Evolutionary conservation across 441 rosid species (phyloP).

Genomic region (Euphorbia schlechtendalii): DNA sequence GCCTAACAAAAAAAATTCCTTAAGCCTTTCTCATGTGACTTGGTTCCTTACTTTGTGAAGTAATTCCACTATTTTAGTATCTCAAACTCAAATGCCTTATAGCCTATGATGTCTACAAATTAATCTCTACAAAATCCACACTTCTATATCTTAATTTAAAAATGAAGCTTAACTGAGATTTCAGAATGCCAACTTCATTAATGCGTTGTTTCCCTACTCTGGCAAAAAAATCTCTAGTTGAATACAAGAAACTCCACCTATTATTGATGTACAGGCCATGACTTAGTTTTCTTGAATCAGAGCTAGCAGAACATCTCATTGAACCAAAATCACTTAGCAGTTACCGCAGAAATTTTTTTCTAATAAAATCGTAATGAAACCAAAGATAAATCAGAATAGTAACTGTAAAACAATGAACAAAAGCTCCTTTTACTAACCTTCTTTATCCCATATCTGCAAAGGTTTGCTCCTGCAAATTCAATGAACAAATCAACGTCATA

Average conservation of each 20-base stretch:
- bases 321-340: not conserved
- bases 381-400: no score
- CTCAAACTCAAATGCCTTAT: not conserved
- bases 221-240: not conserved
- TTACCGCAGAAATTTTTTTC: not conserved
- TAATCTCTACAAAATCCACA: not conserved
- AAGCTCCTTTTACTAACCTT: slow-evolving; percentile 40
- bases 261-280: not conserved
- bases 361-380: not conserved
- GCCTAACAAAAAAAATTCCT: not conserved
- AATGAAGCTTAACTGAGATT: not conserved
- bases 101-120: not conserved
- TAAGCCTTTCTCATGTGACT: not conserved
- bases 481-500: not conserved
- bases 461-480: slow-evolving; percentile 71
- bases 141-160: not conserved
- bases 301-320: not conserved
- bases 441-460: slow-evolving; percentile 97
- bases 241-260: not conserved
- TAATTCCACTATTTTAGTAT: not conserved
- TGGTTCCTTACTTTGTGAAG: not conserved
- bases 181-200: not conserved
- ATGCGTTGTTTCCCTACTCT: not conserved
- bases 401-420: no score
- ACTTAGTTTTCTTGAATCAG: not conserved